Base-by-base conservation (phyloP, 495 filamentous ascomycete species). In the Xanthoparmelia taractica region DNA sequence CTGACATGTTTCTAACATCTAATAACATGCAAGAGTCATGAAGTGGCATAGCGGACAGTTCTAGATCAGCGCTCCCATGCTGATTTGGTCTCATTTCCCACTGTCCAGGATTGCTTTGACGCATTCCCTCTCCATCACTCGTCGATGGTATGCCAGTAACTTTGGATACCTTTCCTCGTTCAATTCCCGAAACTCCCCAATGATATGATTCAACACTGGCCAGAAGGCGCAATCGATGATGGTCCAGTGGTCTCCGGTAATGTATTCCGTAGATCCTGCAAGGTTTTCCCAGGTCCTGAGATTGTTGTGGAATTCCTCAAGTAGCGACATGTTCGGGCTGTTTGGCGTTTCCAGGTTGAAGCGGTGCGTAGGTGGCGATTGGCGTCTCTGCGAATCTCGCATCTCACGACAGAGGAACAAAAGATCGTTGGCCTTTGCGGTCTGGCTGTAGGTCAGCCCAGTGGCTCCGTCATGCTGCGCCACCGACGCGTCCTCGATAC, bases 151-250 rank as follows among this genome's bases (percentile, higher is more conserved):
- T 40, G 71, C 74, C n/a, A 66, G 65, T n/a, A 87, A 59, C n/a
- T 74, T 76, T 27, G 73, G 73, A 55, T 79, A 79, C 7, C 59
- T 67, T 25, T 65, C 65, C 68, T 66, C 65, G 43, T 68, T 66
- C 62, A 75, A 61, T 48, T 65, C 58, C 58, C 69, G 72, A 52
- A 57, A 72, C 17, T 65, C 63, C 10, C 70, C 68, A 12, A 83
- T 73, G 13, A 89, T 79, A 36, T 85, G 80, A 57, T 85, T 72
- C 47, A 93, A 73, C 13, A 89, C 78, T 0, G 89, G 88, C 86
- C 86, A 91, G 13, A 90, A 74, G 0, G 84, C 82, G 68, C 83
- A 90, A 70, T 93, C 89, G 13, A 84, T 87, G 20, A 89, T 77
- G 3, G 80, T 79, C 20, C 87, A 78, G 2, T 65, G 65, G 0